These are phyloP conservation scores for Dendrobium chrysotoxum DNA, from an alignment of 106 monocot species.

Conservation along the genomic window DNA sequence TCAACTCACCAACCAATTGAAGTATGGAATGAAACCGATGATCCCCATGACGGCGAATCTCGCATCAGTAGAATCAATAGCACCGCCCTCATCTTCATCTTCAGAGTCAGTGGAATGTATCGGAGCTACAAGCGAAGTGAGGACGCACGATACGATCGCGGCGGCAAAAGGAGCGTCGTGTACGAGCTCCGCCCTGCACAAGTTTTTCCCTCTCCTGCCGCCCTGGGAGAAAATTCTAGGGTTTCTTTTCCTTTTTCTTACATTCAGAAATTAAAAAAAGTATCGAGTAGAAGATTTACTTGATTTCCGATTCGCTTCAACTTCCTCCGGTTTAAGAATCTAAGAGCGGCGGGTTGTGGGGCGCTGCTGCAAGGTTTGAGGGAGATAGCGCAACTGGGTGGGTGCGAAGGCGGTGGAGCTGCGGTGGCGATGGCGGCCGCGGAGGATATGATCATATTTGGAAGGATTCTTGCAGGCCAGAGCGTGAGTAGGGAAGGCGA, in stretches of 20 bases:
- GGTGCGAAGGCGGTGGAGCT: not conserved
- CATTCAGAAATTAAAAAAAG: not conserved
- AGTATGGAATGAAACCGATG: constrained; percentile 91
- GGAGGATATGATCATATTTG: not conserved
- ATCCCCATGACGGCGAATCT: constrained; percentile 89
- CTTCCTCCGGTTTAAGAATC: not conserved
- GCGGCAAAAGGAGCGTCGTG: constrained; percentile 79
- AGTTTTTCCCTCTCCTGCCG: constrained; percentile 5
- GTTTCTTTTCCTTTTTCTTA: not conserved
- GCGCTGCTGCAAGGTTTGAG: not conserved
- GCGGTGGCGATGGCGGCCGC: not conserved
- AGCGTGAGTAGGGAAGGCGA: not conserved
- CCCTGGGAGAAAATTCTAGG: not conserved
- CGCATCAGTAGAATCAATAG: constrained; percentile 61
- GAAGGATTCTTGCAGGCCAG: not conserved
- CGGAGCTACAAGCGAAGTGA: constrained; percentile 64
- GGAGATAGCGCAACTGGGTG: not conserved
- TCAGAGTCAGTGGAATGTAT: constrained; percentile 8
- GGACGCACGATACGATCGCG: constrained; percentile 84
- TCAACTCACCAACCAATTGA: constrained; percentile 84
- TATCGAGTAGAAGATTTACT: not conserved
- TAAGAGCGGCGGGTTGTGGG: not conserved
- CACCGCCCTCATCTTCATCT: constrained; percentile 32
- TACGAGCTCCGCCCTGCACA: constrained; percentile 44
- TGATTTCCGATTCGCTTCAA: constrained; percentile 1